Evolutionary conservation across 2,329 filamentous ascomycete species (phyloP), one percentile per base, ranked within the genome.

Genomic region (Trichoderma afroharzianum): DNA sequence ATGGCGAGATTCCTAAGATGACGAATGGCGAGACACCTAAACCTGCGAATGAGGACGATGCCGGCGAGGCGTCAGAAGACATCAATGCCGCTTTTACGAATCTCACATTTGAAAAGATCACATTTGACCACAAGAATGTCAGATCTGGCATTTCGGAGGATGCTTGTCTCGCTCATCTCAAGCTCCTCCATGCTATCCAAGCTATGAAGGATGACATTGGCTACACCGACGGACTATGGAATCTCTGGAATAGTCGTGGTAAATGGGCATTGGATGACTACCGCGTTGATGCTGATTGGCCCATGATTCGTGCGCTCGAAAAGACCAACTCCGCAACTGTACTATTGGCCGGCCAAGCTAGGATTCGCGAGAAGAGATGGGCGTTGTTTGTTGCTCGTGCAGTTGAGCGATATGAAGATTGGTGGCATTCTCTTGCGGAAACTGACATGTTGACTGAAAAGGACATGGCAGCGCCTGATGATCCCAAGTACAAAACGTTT

Each of bases 281-380:
- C 18, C 55, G 57, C 4, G 15, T 28, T n/a, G 72, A 62, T 30
- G 55, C 59, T 15, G 71, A 68, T 32, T 70, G 58, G 11, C 55
- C 59, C 15, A 71, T 74, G 21, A 67, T 68, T 15, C 64, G 55
- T 5, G 47, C 43, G 33, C 21, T 43, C 36, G 75, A 72, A 6
- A 72, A 81, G 14, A 75, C 75, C 63, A 76, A 77, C 9, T 75
- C 77, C 18, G 76, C 79, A n/a, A 78, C 81, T 8, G 79, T 81
- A 1, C 73, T 71, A 30, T n/a, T 72, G 21, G 69, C 39, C 9
- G 61, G 70, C 5, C 80, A 89, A 15, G 85, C 86, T 68, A 83
- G 84, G 63, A 81, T 93, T 33, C 84, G 89, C 15, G 92, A 94
- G 81, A 93, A 93, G 82, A 83, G 92, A 77, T 94, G 92, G 92